Evolutionary conservation across 768 basidiomycete genomes (phyloP).

Genomic region (Coprinopsis marcescibilis): DNA sequence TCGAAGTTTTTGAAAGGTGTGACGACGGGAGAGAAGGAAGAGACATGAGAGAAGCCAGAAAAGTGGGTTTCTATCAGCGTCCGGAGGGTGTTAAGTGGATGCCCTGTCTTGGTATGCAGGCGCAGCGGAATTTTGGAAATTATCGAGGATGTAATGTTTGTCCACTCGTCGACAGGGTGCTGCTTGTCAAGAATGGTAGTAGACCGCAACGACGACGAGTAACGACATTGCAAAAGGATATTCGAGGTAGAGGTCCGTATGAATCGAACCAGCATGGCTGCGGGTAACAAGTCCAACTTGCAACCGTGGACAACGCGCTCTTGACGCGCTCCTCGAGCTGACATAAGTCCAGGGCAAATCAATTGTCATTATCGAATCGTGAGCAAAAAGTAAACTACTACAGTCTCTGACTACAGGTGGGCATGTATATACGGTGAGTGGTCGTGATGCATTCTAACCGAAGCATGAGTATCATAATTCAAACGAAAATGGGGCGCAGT

Average conservation of each 20-base stretch:
- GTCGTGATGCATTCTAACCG: background rate
- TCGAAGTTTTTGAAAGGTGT: conserved; percentile 93
- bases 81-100: conserved; percentile 86
- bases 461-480: conserved; percentile 29
- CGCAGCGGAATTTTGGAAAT: conserved; percentile 71
- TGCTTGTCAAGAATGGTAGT: conserved; percentile 54
- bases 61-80: conserved; percentile 82
- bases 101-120: conserved; percentile 69
- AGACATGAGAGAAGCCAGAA: conserved; percentile 62
- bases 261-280: conserved; percentile 3
- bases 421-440: background rate
- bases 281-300: background rate
- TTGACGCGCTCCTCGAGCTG: background rate
- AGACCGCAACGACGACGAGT: conserved; percentile 10
- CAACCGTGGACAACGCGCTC: background rate
- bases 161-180: conserved; percentile 73
- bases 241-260: conserved; percentile 8
- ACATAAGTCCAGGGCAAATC: no score
- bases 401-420: no score
- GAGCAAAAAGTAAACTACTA: conserved; percentile 1
- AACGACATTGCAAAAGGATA: conserved; percentile 1
- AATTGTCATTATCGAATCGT: no score
- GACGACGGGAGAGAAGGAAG: conserved; percentile 83
- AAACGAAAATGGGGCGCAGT: conserved; percentile 17
- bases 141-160: conserved; percentile 85